phyloP scores from a whole-genome alignment of 345 rosid genomes.

The Cardamine occulta region DNA sequence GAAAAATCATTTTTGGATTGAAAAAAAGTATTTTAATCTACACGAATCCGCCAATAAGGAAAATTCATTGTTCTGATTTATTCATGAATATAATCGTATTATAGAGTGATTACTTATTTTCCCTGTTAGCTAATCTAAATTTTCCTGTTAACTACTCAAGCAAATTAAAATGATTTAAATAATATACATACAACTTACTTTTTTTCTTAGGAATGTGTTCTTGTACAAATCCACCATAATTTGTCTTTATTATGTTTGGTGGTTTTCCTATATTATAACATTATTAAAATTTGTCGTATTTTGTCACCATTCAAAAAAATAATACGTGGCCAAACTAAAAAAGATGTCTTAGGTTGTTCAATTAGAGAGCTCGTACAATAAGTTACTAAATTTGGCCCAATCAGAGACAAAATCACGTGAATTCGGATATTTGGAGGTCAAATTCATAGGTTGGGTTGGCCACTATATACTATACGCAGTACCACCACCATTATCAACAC shows the following conservation, averaged over 20 bases:
- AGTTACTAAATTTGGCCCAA: slow-evolving; percentile 29
- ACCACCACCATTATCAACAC: slow-evolving; percentile 10
- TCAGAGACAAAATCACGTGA: slow-evolving; percentile 42
- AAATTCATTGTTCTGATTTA: background rate
- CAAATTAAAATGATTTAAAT: background rate
- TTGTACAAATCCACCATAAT: slow-evolving; percentile 35
- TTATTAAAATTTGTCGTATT: slow-evolving; percentile 7
- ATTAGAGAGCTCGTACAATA: slow-evolving; percentile 30
- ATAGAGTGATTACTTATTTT: background rate
- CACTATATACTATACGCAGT: slow-evolving; percentile 11
- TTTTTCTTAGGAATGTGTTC: background rate
- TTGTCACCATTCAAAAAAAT: slow-evolving; percentile 20
- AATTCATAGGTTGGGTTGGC: slow-evolving; percentile 26
- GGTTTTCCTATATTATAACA: slow-evolving; percentile 9
- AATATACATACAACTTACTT: background rate
- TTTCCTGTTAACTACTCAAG: background rate
- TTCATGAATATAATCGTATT: background rate
- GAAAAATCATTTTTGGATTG: background rate
- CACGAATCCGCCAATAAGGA: background rate
- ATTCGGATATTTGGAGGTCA: slow-evolving; percentile 26
- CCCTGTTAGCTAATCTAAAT: background rate
- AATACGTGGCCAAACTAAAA: slow-evolving; percentile 20
- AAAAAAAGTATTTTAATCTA: background rate
- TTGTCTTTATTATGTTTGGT: slow-evolving; percentile 39
- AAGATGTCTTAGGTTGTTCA: slow-evolving; percentile 40